These are phyloP conservation scores for Hymenoscyphus albidus DNA, from an alignment of 2,329 filamentous ascomycete species.

Conservation along the genomic window DNA sequence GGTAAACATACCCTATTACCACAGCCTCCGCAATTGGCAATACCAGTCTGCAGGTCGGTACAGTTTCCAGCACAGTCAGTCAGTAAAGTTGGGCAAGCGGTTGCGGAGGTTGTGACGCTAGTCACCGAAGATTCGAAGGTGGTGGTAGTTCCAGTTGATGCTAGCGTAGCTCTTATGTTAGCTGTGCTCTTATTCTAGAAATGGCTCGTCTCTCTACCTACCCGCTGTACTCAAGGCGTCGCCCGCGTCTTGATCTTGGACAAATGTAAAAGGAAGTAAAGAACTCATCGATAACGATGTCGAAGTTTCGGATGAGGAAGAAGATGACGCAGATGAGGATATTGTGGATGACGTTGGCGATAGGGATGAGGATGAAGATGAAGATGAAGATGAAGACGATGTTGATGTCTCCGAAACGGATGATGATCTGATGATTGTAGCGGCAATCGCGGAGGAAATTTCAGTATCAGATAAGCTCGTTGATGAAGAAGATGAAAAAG, in stretches of 20 bases:
- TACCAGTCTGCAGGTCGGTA: not conserved
- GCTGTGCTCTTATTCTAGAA: not conserved
- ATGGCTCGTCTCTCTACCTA: too few species aligned
- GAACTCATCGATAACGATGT: not conserved
- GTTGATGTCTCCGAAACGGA: too few species aligned
- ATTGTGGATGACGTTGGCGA: too few species aligned
- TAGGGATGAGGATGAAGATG: not conserved
- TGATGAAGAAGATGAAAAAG: not conserved
- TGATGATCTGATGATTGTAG: not conserved
- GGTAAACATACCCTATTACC: not conserved
- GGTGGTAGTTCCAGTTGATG: not conserved
- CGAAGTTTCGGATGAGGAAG: too few species aligned
- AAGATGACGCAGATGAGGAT: too few species aligned
- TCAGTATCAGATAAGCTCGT: not conserved
- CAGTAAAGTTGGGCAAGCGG: not conserved
- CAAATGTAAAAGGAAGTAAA: not conserved
- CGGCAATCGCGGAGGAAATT: not conserved
- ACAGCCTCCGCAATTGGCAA: not conserved
- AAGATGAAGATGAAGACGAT: not conserved
- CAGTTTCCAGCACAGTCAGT: not conserved
- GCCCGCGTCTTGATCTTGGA: not conserved
- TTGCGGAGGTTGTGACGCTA: not conserved
- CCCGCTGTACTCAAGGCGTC: not conserved
- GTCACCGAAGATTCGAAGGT: not conserved
- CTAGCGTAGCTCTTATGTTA: not conserved